These are phyloP conservation scores for Achaetomium macrosporum DNA, from an alignment of 2,329 filamentous ascomycete genomes.

Conservation along the genomic window DNA sequence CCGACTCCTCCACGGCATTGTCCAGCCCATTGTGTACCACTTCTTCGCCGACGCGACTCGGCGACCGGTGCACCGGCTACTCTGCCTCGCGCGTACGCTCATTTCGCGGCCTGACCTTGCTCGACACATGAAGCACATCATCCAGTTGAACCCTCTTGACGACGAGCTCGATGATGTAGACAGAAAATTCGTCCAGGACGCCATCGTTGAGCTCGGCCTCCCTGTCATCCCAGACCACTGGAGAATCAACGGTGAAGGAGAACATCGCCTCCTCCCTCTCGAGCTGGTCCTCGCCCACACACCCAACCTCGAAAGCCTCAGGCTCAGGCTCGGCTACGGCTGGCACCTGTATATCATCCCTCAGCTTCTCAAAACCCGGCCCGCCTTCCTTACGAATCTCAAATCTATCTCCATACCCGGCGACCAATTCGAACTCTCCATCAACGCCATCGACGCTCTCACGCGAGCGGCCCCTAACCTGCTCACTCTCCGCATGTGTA, in stretches of 20 bases:
- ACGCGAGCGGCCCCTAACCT: background rate
- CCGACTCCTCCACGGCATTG: background rate
- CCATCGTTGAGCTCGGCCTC: background rate
- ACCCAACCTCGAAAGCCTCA: constrained; percentile 6
- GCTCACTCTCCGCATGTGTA: background rate
- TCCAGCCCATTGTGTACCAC: constrained; percentile 9
- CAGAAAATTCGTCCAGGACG: background rate
- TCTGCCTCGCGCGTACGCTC: background rate
- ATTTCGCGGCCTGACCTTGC: constrained; percentile 6
- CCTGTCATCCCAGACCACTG: background rate
- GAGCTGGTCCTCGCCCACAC: constrained; percentile 7
- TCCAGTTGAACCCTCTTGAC: background rate
- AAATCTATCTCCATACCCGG: background rate
- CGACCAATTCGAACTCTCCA: background rate
- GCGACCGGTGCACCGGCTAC: background rate
- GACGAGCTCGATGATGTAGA: background rate
- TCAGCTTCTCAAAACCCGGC: background rate
- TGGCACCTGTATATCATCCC: background rate
- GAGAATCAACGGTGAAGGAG: background rate
- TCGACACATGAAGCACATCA: background rate
- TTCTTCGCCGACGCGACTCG: background rate
- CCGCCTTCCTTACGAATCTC: background rate
- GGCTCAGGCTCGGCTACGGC: background rate
- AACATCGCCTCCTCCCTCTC: background rate
- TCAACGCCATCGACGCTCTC: background rate